A percentile compares a stretch with the other conserved stretches of the same genome.
Evolutionary conservation across 345 rosid species (phyloP).

Genomic region (Acer negundo): DNA sequence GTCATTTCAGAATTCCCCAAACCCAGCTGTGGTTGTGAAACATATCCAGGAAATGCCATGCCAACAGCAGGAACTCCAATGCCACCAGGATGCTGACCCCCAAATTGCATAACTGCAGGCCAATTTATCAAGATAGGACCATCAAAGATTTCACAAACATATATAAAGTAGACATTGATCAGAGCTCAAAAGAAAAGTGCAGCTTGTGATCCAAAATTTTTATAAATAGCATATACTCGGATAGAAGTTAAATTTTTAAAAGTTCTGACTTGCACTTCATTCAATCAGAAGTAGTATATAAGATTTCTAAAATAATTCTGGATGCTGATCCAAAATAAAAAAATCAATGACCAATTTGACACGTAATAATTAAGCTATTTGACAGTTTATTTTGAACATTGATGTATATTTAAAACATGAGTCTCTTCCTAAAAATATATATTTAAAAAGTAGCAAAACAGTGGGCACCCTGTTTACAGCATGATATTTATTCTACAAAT

Average conservation of each 20-base stretch:
- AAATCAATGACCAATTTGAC: background rate
- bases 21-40: conserved; percentile 81
- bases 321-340: background rate
- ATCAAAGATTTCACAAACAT: background rate
- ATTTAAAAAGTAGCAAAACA: background rate
- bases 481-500: conserved; percentile 11
- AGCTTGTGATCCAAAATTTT: background rate
- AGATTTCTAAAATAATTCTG: background rate
- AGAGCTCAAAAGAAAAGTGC: no score
- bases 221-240: background rate
- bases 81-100: conserved; percentile 88
- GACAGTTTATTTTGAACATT: background rate
- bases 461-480: background rate
- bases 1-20: conserved; percentile 91
- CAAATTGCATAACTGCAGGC: conserved; percentile 80
- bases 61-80: conserved; percentile 89
- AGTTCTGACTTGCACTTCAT: background rate
- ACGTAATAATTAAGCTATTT: background rate
- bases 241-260: background rate
- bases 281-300: background rate
- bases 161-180: background rate
- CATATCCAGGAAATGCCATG: conserved; percentile 96
- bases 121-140: conserved; percentile 19
- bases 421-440: background rate
- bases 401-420: background rate